These are phyloP conservation scores for Bipolaris gigantea DNA, from an alignment of 2,329 filamentous ascomycete genomes.

Conservation along the genomic window DNA sequence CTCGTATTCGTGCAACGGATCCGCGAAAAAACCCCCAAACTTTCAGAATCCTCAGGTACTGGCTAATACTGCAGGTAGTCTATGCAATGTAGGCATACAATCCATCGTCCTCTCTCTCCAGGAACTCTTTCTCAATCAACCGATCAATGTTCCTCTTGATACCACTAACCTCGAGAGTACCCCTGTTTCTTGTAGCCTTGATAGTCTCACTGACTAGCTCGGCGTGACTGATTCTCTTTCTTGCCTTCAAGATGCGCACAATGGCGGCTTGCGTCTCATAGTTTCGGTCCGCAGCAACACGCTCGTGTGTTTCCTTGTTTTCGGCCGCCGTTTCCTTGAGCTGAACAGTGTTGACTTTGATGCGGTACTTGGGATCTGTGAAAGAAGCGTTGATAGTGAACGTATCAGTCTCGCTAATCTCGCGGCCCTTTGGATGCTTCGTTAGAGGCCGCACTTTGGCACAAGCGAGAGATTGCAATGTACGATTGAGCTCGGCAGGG, in stretches of 20 bases:
- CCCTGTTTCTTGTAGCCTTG: constrained; percentile 81
- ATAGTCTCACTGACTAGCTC: constrained; percentile 92
- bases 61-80: neutral
- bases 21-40: neutral
- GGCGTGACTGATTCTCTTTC: constrained; percentile 83
- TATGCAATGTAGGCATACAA: constrained; percentile 53
- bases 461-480: constrained; percentile 91
- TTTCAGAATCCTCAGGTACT: neutral
- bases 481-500: constrained; percentile 80
- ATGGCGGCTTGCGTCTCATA: constrained; percentile 98
- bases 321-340: constrained; percentile 94
- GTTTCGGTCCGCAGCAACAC: constrained; percentile 84
- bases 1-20: neutral
- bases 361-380: constrained; percentile 76
- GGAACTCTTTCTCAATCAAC: constrained; percentile 54
- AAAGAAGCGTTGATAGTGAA: constrained; percentile 83
- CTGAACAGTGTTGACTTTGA: constrained; percentile 99
- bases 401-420: constrained; percentile 76
- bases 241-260: constrained; percentile 93
- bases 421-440: constrained; percentile 83
- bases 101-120: constrained; percentile 44
- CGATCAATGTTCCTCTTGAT: constrained; percentile 98
- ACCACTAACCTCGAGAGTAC: constrained; percentile 79
- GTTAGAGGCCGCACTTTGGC: constrained; percentile 80
- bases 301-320: constrained; percentile 90